phyloP scores from a whole-genome alignment of 2,329 filamentous ascomycete species.

The Gnomoniopsis sp. region DNA sequence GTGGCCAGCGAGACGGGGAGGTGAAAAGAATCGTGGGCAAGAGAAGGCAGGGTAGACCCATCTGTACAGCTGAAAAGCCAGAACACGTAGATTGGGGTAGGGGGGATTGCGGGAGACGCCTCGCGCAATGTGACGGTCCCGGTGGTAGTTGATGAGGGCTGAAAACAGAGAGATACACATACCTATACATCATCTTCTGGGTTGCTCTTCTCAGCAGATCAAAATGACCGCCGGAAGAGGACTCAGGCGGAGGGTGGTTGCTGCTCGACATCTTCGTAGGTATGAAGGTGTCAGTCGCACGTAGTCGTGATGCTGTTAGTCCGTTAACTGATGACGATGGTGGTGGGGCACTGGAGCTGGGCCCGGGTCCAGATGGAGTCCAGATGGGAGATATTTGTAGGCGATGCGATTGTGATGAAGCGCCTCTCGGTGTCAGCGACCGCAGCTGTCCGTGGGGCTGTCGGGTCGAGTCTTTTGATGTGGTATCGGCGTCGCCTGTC shows the following conservation, averaged over 20 bases:
- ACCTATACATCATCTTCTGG: constrained; percentile 62
- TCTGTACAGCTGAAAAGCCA: not conserved
- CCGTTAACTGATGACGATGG: not conserved
- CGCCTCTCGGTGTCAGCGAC: not conserved
- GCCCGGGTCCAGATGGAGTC: not conserved
- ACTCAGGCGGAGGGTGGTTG: constrained; percentile 29
- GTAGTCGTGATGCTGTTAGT: not conserved
- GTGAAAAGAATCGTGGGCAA: not conserved
- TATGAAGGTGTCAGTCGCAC: not conserved
- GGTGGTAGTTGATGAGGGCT: constrained; percentile 1
- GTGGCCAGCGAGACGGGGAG: not conserved
- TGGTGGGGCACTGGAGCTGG: not conserved
- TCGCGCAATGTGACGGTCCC: not conserved
- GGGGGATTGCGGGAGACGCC: not conserved
- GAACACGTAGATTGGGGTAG: not conserved
- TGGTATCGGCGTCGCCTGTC: not conserved
- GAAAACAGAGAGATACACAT: constrained; percentile 31
- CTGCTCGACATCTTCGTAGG: constrained; percentile 44
- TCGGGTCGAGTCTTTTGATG: not conserved
- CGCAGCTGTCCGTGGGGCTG: not conserved
- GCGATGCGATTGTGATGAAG: not conserved
- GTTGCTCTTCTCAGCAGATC: constrained; percentile 59
- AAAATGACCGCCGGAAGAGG: constrained; percentile 43
- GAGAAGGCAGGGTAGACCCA: constrained; percentile 10
- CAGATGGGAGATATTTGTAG: not conserved